Evolutionary conservation across 805 yeast genomes (phyloP), one percentile per base, ranked within the genome.

Genomic region (Schwanniomyces pseudopolymorphus): DNA sequence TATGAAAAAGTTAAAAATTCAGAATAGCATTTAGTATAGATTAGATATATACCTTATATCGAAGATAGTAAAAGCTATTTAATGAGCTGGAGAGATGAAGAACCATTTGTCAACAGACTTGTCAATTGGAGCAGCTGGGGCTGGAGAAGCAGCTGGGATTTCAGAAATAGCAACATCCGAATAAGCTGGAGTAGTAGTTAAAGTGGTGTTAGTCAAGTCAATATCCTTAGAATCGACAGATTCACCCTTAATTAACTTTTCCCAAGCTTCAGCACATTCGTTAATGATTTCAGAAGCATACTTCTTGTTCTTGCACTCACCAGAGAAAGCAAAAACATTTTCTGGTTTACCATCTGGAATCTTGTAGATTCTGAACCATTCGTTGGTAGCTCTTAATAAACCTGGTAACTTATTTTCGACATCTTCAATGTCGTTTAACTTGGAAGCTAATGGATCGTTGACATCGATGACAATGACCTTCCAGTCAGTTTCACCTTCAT

Each of bases 401-500:
- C 85, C 85, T 31, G 96, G 95, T 71, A 85, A 76, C 51, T 76
- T 70, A 21, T 65, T 64, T 49, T 83, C 82, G 24, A 89, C 88
- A 66, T 88, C 96, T 49, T 74, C 72, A 39, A 89, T 75, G 60
- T 78, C 83, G 57, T 83, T 72, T 47, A 89, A 63, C 53, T 79
- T 71, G 5, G 72, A 48, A 20, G 89, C 84, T 60, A 85, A 61
- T 39, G 87, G 85, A 63, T 88, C 95, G 44, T 76, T 70, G 25
- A 74, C 70, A 58, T 85, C 84, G 46, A 89, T 85, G 16, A 78
- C 89, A 48, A 89, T 79, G 26, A 89, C 75, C 69, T 89, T 89
- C 98, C 98, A 92, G 72, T 92, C 99, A 48, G 96, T 79, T 72
- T 94, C 99, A 56, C 97, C 97, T 68, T 91, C 97, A 59, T 87